Evolutionary conservation across 2,329 filamentous ascomycete species (phyloP).

Genomic region (Epichloe hybrida): DNA sequence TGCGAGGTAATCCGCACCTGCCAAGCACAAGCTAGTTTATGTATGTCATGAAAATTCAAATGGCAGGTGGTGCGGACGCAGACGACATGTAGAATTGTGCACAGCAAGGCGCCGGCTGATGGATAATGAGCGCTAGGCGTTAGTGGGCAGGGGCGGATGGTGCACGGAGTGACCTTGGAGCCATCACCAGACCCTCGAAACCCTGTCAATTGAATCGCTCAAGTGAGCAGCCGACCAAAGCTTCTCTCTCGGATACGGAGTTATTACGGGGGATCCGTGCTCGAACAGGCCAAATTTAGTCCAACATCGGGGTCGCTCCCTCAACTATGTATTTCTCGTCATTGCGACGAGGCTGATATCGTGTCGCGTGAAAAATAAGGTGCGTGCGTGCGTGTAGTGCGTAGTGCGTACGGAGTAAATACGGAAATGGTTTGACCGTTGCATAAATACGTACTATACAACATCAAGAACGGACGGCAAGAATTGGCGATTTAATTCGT

Average conservation of each 20-base stretch:
- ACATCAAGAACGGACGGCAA: too few relatives aligned
- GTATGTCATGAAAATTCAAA: background rate
- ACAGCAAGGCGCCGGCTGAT: background rate
- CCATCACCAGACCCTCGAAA: conserved; percentile 5
- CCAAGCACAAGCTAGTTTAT: background rate
- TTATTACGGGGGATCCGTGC: too few relatives aligned
- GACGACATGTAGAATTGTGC: background rate
- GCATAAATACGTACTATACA: too few relatives aligned
- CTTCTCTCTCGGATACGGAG: too few relatives aligned
- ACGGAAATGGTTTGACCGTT: too few relatives aligned
- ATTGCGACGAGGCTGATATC: background rate
- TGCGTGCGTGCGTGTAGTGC: too few relatives aligned
- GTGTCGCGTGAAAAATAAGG: background rate
- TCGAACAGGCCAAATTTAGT: too few relatives aligned
- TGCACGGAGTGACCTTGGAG: background rate
- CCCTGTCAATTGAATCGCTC: background rate
- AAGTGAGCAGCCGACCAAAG: too few relatives aligned
- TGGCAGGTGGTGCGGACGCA: background rate
- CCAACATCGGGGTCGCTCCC: too few relatives aligned
- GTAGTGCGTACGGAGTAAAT: background rate
- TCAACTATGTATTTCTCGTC: too few relatives aligned
- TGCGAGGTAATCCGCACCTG: background rate
- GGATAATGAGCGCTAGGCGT: background rate
- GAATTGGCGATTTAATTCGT: too few relatives aligned
- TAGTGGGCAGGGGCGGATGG: background rate